Base-by-base conservation (phyloP, 1,139 yeast species). In the Geotrichum carabidarum region DNA sequence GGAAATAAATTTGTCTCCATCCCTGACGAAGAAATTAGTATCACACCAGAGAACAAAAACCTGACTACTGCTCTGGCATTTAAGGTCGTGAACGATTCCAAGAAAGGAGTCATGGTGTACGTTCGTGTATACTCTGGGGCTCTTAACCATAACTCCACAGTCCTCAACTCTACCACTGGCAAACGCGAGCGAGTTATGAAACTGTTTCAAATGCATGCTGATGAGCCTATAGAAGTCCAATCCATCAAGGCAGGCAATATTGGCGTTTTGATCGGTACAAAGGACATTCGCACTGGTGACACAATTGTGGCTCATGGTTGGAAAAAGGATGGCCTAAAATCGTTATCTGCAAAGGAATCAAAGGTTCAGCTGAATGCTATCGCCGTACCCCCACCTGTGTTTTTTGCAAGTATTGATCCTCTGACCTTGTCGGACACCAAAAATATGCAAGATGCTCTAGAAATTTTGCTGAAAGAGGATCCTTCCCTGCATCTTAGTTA, bases 321-420 rank as follows among this genome's bases (percentile, higher is more conserved):
- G 46, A 80, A 80, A 59, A 75, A 73, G 57, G 82, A 82, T 59
- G 80, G 78, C 1, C 71, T 78, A 6, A 60, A 59, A 17, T 55
- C 63, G 2, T 57, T 72, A 43, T 58, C 71, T 0, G 64, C 74
- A 22, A 65, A 70, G 5, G 73, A 73, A 45, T 67, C 65, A 30
- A 83, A 30, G 66, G 73, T 60, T 56, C 79, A 78, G 53, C 77
- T 91, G 47, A 78, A 85, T 58, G 95, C 97, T 0, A 90, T 93
- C 36, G 78, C 74, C 0, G 79, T 88, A 0, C 99, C 99, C 0
- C 96, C 96, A 0, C 96, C 98, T 0, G 94, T 93, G 8, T 93
- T 91, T 70, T 86, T 90, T 62, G 83, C 94, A 1, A 79, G 90
- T 0, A 78, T 93, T 44, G 95, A 88, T 59, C 98, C 99, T 0